These are phyloP conservation scores for Yamadazyma mexicana DNA, from an alignment of 1,139 yeast genomes.

Conservation along the genomic window DNA sequence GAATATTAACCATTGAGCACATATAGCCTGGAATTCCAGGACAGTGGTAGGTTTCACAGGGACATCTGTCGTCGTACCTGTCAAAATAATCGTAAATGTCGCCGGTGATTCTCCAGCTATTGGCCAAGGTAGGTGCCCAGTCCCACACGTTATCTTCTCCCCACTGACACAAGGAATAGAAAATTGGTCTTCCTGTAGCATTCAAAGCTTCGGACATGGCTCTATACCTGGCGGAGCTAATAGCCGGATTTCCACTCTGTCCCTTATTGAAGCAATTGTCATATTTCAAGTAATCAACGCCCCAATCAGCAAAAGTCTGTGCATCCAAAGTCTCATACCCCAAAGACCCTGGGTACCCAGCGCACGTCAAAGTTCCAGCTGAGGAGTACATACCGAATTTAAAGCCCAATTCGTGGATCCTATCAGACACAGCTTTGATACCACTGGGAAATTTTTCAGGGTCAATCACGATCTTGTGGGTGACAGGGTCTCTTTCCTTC, in stretches of 20 bases:
- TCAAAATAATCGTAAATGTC: constrained; percentile 21
- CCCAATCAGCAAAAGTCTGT: constrained; percentile 23
- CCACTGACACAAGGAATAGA: constrained; percentile 29
- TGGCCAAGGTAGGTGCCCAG: constrained; percentile 25
- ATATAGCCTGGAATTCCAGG: constrained; percentile 18
- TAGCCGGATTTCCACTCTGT: constrained; percentile 19
- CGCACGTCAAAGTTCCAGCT: constrained; percentile 28
- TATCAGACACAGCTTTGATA: constrained; percentile 20
- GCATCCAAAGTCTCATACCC: constrained; percentile 25
- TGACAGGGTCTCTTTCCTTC: constrained; percentile 9
- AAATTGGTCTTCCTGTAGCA: constrained; percentile 24
- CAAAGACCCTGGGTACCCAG: constrained; percentile 25
- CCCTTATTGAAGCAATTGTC: constrained; percentile 29
- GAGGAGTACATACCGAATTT: constrained; percentile 27
- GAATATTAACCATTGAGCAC: constrained; percentile 24
- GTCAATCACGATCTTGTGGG: constrained; percentile 13
- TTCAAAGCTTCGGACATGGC: constrained; percentile 25
- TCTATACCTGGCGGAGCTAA: constrained; percentile 21
- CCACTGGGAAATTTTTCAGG: constrained; percentile 24
- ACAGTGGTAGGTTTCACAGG: constrained; percentile 23
- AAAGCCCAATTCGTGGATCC: constrained; percentile 22
- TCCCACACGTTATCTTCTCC: constrained; percentile 22
- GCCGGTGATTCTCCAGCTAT: constrained; percentile 27
- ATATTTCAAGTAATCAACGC: constrained; percentile 27
- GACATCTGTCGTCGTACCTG: constrained; percentile 23